Evolutionary conservation across 495 filamentous ascomycete genomes (phyloP).

Genomic region (Lophium mytilinum): DNA sequence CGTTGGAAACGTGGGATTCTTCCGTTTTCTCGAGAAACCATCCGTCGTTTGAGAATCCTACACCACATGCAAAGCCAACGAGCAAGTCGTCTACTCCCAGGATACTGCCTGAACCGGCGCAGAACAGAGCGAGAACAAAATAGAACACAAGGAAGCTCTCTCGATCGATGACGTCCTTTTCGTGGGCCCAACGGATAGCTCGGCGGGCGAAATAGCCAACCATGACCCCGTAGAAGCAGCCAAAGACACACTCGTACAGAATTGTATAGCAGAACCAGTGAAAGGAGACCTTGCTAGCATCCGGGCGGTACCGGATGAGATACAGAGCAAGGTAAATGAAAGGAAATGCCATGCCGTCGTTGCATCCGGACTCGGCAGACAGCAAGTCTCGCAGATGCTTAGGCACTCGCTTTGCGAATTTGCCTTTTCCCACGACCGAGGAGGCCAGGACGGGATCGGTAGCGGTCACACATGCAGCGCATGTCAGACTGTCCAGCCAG

Average conservation of each 20-base stretch:
- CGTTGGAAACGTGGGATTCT: conserved; percentile 97
- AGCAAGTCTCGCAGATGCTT: conserved; percentile 94
- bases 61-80: conserved; percentile 88
- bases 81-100: conserved; percentile 94
- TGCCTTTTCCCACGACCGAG: conserved; percentile 97
- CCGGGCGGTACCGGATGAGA: conserved; percentile 67
- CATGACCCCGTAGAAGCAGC: conserved; percentile 77
- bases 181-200: conserved; percentile 83
- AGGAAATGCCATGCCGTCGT: conserved; percentile 99
- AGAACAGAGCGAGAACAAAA: conserved; percentile 93
- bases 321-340: conserved; percentile 93
- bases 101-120: conserved; percentile 86
- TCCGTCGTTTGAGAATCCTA: conserved; percentile 97
- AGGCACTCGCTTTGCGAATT: conserved; percentile 94
- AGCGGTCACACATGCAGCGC: conserved; percentile 91
- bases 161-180: conserved; percentile 78
- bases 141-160: conserved; percentile 99
- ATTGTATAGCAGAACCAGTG: conserved; percentile 90
- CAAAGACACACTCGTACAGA: conserved; percentile 93
- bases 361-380: conserved; percentile 96
- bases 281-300: conserved; percentile 59
- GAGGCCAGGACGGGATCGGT: conserved; percentile 97
- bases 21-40: conserved; percentile 99
- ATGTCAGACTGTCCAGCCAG: conserved; percentile 81
- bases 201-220: conserved; percentile 86